Evolutionary conservation across 208 protist genomes (phyloP).

Genomic region (Kentomonas sorsogonicus): DNA sequence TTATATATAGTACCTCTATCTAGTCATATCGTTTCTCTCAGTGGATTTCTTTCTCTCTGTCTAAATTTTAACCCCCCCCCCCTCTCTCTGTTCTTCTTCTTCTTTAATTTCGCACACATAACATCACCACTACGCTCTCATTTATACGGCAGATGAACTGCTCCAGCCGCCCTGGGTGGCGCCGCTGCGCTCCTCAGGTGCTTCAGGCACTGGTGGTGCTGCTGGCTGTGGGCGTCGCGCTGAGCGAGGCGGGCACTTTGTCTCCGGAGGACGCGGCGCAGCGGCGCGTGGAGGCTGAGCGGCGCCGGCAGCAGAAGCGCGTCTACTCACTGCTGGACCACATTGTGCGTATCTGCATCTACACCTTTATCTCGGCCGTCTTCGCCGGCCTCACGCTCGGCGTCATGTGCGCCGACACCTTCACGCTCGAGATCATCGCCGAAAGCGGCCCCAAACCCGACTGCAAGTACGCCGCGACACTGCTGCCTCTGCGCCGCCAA

Average conservation of each 20-base stretch:
- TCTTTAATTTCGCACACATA: not conserved
- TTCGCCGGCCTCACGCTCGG: conserved; percentile 88
- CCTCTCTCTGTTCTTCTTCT: not conserved
- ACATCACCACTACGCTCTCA: too few relatives aligned
- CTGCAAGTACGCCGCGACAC: conserved; percentile 64
- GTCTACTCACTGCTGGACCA: conserved; percentile 69
- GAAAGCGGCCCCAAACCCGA: conserved; percentile 72
- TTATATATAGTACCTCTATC: not conserved
- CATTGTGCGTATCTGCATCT: conserved; percentile 38
- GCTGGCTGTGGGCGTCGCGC: too few relatives aligned
- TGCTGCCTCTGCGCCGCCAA: conserved; percentile 69
- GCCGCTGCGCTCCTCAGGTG: too few relatives aligned
- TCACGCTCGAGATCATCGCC: conserved; percentile 86
- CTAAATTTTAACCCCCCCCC: not conserved
- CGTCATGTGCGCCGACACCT: conserved; percentile 83
- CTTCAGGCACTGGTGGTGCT: too few relatives aligned
- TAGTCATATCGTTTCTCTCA: not conserved
- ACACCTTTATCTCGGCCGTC: conserved; percentile 73
- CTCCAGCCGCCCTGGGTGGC: too few relatives aligned
- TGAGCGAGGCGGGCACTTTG: too few relatives aligned
- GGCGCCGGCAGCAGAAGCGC: conserved; percentile 30
- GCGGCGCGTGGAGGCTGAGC: conserved; percentile 7
- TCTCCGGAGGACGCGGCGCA: too few relatives aligned
- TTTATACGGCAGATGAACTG: too few relatives aligned
- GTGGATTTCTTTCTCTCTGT: not conserved